Percentiles rank a stretch among this genome's conserved stretches.
Evolutionary conservation across 2,329 filamentous ascomycete species (phyloP).

Genomic region (Aspergillus costaricaensis): DNA sequence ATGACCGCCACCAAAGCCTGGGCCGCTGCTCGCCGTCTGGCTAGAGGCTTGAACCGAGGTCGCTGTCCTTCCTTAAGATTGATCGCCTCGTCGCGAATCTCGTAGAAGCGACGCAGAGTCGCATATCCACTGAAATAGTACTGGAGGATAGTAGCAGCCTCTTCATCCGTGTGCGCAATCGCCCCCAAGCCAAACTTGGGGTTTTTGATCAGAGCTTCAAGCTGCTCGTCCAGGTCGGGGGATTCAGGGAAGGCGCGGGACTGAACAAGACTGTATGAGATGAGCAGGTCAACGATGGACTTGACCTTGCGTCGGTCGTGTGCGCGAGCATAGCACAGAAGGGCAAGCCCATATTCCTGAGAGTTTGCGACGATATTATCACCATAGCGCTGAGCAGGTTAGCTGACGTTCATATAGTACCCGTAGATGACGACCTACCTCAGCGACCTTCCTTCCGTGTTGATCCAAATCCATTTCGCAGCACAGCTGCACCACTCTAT

Average conservation of each 20-base stretch:
- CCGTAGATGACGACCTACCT: conserved; percentile 57
- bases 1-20: conserved; percentile 79
- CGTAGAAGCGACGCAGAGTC: conserved; percentile 85
- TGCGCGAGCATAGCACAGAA: conserved; percentile 88
- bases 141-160: conserved; percentile 80
- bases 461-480: conserved; percentile 74
- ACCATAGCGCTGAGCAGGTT: conserved; percentile 69
- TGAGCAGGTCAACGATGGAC: conserved; percentile 81
- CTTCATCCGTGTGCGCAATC: conserved; percentile 72
- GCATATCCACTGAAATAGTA: conserved; percentile 90
- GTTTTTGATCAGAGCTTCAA: conserved; percentile 69
- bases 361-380: conserved; percentile 72
- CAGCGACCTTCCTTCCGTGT: conserved; percentile 77
- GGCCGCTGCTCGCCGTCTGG: conserved; percentile 69
- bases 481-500: conserved; percentile 78
- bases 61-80: conserved; percentile 40
- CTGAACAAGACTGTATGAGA: conserved; percentile 82
- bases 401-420: neutral
- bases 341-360: conserved; percentile 78
- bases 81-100: conserved; percentile 73
- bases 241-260: conserved; percentile 76
- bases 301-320: conserved; percentile 78
- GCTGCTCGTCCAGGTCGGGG: conserved; percentile 70
- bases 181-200: conserved; percentile 71
- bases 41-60: conserved; percentile 54